Conservation (phyloP, 2,329 filamentous ascomycete species). For the Ascochyta clinopodiicola region DNA sequence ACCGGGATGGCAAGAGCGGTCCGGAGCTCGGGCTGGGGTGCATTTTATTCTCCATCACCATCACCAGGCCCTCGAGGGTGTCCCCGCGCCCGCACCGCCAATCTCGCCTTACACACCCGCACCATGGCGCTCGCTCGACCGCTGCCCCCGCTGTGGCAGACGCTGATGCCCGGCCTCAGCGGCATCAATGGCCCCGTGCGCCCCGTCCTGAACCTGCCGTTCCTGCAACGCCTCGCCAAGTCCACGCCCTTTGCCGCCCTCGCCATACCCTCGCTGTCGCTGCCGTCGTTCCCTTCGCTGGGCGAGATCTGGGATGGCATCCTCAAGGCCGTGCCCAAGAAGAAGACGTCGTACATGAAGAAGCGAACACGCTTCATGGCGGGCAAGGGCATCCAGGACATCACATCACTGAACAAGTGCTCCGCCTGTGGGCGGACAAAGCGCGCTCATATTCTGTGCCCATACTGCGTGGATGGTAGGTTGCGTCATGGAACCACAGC, state of each 20-base stretch:
- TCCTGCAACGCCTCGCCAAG: slow-evolving; percentile 55
- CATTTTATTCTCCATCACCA: slow-evolving; percentile 42
- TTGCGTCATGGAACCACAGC: background rate
- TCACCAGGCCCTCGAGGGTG: slow-evolving; percentile 18
- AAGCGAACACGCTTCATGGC: slow-evolving; percentile 93
- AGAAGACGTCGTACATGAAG: slow-evolving; percentile 97
- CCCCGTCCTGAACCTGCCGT: slow-evolving; percentile 48
- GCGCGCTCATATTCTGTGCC: slow-evolving; percentile 86
- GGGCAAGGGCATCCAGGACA: slow-evolving; percentile 91
- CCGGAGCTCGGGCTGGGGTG: slow-evolving; percentile 33
- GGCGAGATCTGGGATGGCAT: slow-evolving; percentile 92
- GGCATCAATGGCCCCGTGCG: slow-evolving; percentile 51
- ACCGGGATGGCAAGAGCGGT: slow-evolving; percentile 32
- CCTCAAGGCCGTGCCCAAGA: slow-evolving; percentile 92
- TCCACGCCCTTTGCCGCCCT: slow-evolving; percentile 64
- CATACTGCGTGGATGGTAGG: slow-evolving; percentile 84
- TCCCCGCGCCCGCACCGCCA: slow-evolving; percentile 11
- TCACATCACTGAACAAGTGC: slow-evolving; percentile 85
- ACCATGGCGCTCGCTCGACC: slow-evolving; percentile 51
- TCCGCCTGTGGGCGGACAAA: slow-evolving; percentile 88
- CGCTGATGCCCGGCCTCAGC: slow-evolving; percentile 62
- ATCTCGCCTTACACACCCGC: slow-evolving; percentile 8
- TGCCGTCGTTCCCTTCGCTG: slow-evolving; percentile 55
- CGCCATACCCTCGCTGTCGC: slow-evolving; percentile 59
- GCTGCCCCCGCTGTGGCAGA: slow-evolving; percentile 52